phyloP scores from a whole-genome alignment of 371 early-diverging fungal genomes.

The Mucor lusitanicus region DNA sequence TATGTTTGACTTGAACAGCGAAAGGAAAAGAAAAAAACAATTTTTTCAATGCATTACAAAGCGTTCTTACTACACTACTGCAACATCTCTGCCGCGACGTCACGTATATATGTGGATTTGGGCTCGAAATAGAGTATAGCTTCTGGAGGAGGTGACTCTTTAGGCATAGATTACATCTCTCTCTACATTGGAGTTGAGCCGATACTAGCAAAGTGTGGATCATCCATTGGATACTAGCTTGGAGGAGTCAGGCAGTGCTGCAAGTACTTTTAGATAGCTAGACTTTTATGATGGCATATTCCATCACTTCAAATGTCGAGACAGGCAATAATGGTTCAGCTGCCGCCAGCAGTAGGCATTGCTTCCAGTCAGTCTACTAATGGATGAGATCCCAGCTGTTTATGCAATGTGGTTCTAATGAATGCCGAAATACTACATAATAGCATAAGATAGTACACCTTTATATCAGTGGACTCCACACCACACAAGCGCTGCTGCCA shows the following conservation, averaged over 20 bases:
- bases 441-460: no score
- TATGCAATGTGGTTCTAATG: no score
- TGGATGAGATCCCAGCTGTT: not conserved
- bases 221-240: not conserved
- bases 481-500: not conserved
- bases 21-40: not conserved
- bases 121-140: not conserved
- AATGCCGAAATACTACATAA: no score
- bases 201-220: not conserved
- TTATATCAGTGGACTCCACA: not conserved
- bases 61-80: not conserved
- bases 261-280: not conserved
- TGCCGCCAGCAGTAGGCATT: not conserved
- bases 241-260: not conserved
- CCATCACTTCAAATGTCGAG: no score
- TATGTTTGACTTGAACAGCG: not conserved
- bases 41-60: not conserved
- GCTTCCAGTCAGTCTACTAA: not conserved
- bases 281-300: no score
- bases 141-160: not conserved
- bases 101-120: not conserved
- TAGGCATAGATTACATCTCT: not conserved
- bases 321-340: not conserved
- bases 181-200: not conserved
- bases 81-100: not conserved